Conservation (phyloP, 1,139 yeast genomes). For the Spencermartinsiella ligniputridi region DNA sequence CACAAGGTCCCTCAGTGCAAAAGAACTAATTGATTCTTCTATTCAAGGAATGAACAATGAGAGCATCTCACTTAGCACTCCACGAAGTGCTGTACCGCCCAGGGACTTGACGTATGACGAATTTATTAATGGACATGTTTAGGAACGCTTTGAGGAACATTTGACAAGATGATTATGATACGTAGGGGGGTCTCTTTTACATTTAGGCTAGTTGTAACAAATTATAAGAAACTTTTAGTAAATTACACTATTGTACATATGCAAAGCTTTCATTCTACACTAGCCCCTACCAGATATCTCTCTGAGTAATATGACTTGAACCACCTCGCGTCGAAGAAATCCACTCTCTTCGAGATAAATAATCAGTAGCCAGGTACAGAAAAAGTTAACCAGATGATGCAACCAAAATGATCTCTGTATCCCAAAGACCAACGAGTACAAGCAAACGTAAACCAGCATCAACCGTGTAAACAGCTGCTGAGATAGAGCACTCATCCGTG, state of each 20-base stretch:
- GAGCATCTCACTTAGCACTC: neutral
- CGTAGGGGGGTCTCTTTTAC: too few relatives aligned
- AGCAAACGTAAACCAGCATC: constrained; percentile 25
- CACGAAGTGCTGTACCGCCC: neutral
- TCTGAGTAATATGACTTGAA: neutral
- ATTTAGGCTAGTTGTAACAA: too few relatives aligned
- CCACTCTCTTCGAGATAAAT: constrained; percentile 7
- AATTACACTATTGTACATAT: too few relatives aligned
- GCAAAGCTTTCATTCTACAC: too few relatives aligned
- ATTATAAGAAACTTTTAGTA: neutral
- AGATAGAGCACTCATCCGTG: constrained; percentile 20
- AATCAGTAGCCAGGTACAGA: constrained; percentile 27
- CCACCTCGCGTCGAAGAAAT: neutral
- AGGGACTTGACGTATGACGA: neutral
- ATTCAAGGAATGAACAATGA: neutral
- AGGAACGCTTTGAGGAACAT: neutral
- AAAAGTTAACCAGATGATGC: constrained; percentile 31
- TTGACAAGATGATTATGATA: too few relatives aligned
- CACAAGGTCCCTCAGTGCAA: neutral
- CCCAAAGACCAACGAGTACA: constrained; percentile 32
- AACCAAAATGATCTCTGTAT: constrained; percentile 33
- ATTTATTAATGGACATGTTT: neutral
- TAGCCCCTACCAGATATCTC: neutral
- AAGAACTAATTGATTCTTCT: neutral
- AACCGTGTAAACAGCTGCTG: constrained; percentile 21